A percentile compares a stretch with the other conserved stretches of the same genome.
Conservation (phyloP, 2,329 filamentous ascomycete genomes). For the Harringtonia aguacate region DNA sequence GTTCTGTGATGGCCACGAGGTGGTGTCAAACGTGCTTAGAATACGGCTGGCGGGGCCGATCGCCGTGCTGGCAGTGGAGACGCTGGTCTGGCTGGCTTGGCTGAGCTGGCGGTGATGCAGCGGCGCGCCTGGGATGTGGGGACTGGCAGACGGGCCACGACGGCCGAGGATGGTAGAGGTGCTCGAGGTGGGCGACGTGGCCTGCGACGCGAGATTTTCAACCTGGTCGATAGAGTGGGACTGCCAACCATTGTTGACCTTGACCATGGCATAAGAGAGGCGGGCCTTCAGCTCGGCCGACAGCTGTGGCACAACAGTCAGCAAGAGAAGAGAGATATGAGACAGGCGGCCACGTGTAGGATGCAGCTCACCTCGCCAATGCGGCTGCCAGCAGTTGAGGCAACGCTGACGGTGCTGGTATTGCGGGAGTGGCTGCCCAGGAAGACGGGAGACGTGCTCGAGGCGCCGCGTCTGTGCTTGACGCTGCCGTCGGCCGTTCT, state of each 20-base stretch:
- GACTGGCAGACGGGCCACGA: constrained; percentile 42
- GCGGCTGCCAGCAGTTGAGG: constrained; percentile 53
- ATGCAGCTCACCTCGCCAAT: constrained; percentile 73
- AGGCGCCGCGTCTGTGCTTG: constrained; percentile 38
- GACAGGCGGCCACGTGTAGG: no score
- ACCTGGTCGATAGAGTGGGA: constrained; percentile 66
- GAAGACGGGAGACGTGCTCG: constrained; percentile 35
- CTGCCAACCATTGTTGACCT: constrained; percentile 86
- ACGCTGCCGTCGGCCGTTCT: constrained; percentile 66
- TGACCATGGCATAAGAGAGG: constrained; percentile 87
- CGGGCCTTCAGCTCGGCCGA: constrained; percentile 73
- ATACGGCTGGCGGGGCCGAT: not conserved
- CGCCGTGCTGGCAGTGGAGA: constrained; percentile 3
- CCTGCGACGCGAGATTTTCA: constrained; percentile 61
- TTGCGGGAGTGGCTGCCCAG: constrained; percentile 55
- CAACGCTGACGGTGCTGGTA: constrained; percentile 54
- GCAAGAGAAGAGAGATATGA: constrained; percentile 2
- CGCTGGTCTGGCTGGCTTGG: constrained; percentile 8
- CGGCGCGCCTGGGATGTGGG: constrained; percentile 30
- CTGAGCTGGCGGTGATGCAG: constrained; percentile 21
- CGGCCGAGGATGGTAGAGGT: constrained; percentile 43
- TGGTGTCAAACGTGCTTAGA: constrained; percentile 1
- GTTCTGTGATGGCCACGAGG: constrained; percentile 4
- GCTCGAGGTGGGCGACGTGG: constrained; percentile 51
- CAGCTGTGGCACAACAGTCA: constrained; percentile 35